phyloP scores from a whole-genome alignment of 2,329 filamentous ascomycete species.

The Elsinoe ampelina region DNA sequence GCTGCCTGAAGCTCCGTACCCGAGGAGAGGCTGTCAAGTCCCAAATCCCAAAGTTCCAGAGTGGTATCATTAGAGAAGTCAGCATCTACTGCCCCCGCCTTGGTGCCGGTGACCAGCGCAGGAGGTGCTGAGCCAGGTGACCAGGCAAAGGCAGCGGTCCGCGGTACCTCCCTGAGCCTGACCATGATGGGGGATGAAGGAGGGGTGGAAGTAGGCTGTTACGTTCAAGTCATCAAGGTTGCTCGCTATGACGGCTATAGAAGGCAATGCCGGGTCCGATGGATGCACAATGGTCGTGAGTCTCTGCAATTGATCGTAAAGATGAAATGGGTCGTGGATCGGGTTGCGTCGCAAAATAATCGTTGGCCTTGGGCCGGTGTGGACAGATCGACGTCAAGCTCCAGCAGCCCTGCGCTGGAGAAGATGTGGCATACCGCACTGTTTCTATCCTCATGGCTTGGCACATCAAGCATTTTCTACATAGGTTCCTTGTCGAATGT shows the following conservation, averaged over 20 bases:
- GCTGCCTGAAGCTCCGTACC: constrained; percentile 77
- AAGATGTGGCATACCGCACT: background rate
- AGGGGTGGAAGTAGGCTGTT: constrained; percentile 9
- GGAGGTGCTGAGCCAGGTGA: constrained; percentile 71
- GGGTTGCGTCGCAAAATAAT: constrained; percentile 7
- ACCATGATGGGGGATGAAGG: constrained; percentile 56
- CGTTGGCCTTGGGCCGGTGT: background rate
- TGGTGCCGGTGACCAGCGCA: constrained; percentile 83
- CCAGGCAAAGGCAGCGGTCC: constrained; percentile 97
- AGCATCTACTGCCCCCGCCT: constrained; percentile 87
- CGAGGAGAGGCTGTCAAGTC: constrained; percentile 65
- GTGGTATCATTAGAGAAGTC: constrained; percentile 98
- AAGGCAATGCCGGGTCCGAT: background rate
- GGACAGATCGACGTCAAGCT: constrained; percentile 13
- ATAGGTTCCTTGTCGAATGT: background rate
- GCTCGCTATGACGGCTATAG: constrained; percentile 13
- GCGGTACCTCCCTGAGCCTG: constrained; percentile 87
- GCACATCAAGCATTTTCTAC: constrained; percentile 4
- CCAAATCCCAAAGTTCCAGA: constrained; percentile 91
- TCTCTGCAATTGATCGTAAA: background rate
- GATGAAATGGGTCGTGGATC: background rate
- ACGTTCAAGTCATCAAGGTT: constrained; percentile 4
- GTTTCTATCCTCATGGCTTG: background rate
- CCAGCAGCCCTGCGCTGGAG: background rate
- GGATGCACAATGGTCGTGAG: background rate